phyloP scores from a whole-genome alignment of 345 rosid species.

The Noccaea bulbosa region DNA sequence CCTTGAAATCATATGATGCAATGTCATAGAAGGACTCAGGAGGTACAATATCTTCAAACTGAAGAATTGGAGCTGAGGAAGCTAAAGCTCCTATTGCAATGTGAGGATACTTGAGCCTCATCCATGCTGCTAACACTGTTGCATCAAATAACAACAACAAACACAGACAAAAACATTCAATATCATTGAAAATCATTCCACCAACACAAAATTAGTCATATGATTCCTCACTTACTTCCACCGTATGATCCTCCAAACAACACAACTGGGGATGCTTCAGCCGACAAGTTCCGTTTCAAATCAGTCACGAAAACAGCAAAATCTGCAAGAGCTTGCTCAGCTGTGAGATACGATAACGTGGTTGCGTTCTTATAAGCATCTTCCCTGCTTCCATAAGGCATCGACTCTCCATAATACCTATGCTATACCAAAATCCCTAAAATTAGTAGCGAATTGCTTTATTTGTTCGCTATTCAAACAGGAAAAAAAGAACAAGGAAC shows the following conservation, averaged over 20 bases:
- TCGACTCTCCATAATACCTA: conserved; percentile 82
- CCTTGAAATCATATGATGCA: conserved; percentile 84
- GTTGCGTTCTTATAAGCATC: conserved; percentile 74
- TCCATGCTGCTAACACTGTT: conserved; percentile 97
- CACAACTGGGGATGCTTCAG: conserved; percentile 81
- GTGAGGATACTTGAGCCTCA: conserved; percentile 96
- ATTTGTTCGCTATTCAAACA: not conserved
- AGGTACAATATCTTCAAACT: conserved; percentile 88
- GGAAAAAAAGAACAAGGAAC: conserved; percentile 41
- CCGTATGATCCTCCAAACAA: conserved; percentile 97
- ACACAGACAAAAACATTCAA: conserved; percentile 3
- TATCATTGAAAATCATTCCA: conserved; percentile 11
- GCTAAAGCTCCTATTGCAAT: conserved; percentile 88
- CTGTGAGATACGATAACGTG: conserved; percentile 68
- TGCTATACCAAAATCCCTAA: conserved; percentile 52
- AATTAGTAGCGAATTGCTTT: conserved; percentile 13
- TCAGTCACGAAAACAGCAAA: conserved; percentile 71
- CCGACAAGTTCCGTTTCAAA: conserved; percentile 81
- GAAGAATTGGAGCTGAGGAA: conserved; percentile 95
- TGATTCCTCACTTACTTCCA: conserved; percentile 93
- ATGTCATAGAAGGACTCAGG: conserved; percentile 81
- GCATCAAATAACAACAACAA: conserved; percentile 26
- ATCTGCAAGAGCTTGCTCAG: conserved; percentile 97
- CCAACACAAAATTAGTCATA: too few relatives aligned
- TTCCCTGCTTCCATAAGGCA: conserved; percentile 71